Percentiles rank a stretch among this genome's conserved stretches.
phyloP scores from a whole-genome alignment of 495 filamentous ascomycete species.

The Chaetomium tenue region DNA sequence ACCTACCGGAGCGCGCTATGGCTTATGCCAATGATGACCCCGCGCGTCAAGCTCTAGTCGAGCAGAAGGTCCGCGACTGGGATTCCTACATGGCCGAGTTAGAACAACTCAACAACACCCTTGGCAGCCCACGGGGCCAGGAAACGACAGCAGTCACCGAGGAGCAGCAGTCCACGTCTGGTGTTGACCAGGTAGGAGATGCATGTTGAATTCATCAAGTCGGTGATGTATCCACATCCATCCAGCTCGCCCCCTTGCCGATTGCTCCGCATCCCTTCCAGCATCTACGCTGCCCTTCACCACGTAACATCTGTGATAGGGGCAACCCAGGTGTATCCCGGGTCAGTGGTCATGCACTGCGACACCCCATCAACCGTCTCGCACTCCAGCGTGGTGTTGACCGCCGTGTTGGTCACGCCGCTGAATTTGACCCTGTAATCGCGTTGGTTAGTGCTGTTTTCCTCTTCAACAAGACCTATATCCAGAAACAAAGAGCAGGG shows the following conservation, averaged over 20 bases:
- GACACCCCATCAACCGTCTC: constrained; percentile 8
- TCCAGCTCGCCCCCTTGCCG: not conserved
- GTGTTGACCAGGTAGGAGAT: too few relatives aligned
- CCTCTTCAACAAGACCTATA: too few relatives aligned
- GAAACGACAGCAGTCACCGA: too few relatives aligned
- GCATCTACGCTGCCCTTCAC: not conserved
- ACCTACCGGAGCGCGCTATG: too few relatives aligned
- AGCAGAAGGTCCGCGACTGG: too few relatives aligned
- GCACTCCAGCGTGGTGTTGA: constrained; percentile 21
- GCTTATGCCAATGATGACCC: too few relatives aligned
- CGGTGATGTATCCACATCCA: not conserved
- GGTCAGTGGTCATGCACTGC: constrained; percentile 18
- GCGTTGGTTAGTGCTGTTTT: not conserved
- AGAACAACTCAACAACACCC: too few relatives aligned
- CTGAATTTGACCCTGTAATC: constrained; percentile 27
- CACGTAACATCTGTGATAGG: constrained; percentile 20
- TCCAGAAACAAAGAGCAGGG: not conserved
- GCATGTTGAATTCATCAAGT: too few relatives aligned
- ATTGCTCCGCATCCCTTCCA: not conserved
- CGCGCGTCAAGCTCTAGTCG: too few relatives aligned
- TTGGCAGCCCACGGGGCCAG: too few relatives aligned
- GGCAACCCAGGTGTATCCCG: constrained; percentile 15
- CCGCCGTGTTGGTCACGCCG: constrained; percentile 26
- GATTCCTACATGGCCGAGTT: too few relatives aligned
- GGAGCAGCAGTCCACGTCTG: too few relatives aligned